Base-by-base conservation (phyloP, 2,329 filamentous ascomycete species). In the Ceratocystis destructans region DNA sequence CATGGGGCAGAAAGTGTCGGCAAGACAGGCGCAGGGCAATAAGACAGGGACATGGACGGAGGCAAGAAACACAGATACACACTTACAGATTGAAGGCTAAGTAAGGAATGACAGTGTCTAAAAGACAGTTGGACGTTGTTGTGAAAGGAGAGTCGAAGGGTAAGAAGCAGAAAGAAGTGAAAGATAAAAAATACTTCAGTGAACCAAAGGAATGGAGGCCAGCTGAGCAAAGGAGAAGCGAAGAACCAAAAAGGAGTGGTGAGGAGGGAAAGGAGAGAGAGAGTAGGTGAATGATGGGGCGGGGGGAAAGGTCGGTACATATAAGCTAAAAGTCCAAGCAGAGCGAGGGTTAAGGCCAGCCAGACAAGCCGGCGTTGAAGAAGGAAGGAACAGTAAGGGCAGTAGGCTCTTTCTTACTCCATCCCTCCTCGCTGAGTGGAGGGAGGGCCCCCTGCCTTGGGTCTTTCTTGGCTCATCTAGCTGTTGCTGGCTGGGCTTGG, bases 51-150 rank as follows among this genome's bases (percentile, higher is more conserved):
- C 8, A 37, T n/a, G 28, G 15, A 28, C 20, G 1, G n/a, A 53
- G 37, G 48, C 17, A 59, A 6, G 17, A n/a, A 37, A 59, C n/a
- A 37, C 37, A 59, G 28, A 37, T 31, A 37, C 48, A n/a, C 12
- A 66, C 61, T 63, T 66, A 63, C 65, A 67, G 41, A 61, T 57
- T 62, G 28, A 62, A 53, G 46, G 61, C 57, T 50, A 67, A 67
- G 33, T 50, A 67, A 67, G 33, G 66, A 67, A 59, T 66, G 65
- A 64, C 61, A 59, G 17, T 63, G 61, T 64, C 65, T 61, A 62
- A 17, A 46, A 55, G 44, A 67, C 37, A 22, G 45, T 33, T 33
- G 45, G 15, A 2, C n/a, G 28, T 55, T 15, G 57, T 41, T 15
- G 57, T 41, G 17, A 25, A 65, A 55, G 22, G 46, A 64, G 28